Percentiles rank a stretch among this genome's conserved stretches.
Evolutionary conservation across 2,329 filamentous ascomycete species (phyloP).

Genomic region (Cladosporium sp.): DNA sequence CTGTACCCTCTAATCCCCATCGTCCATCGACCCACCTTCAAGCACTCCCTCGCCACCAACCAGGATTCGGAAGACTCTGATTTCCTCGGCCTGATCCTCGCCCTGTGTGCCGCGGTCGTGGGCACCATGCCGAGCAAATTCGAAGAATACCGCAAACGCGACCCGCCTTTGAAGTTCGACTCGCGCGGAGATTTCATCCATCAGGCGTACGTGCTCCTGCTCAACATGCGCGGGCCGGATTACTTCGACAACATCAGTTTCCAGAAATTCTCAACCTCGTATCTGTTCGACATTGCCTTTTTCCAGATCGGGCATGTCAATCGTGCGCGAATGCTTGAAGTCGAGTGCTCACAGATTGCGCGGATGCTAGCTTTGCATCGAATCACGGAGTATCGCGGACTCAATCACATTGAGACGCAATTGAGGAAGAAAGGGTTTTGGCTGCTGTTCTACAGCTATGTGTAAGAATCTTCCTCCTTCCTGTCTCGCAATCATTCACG

Average conservation of each 20-base stretch:
- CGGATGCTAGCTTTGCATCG: slow-evolving; percentile 9
- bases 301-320: slow-evolving; percentile 9
- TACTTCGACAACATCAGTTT: slow-evolving; percentile 13
- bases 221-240: background rate
- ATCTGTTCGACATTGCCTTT: slow-evolving; percentile 11
- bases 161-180: background rate
- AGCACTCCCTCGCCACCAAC: background rate
- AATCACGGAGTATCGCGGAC: slow-evolving; percentile 5
- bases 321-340: slow-evolving; percentile 9
- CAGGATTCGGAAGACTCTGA: slow-evolving; percentile 5
- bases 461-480: background rate
- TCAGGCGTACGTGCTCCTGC: slow-evolving; percentile 2
- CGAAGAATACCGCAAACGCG: slow-evolving; percentile 2
- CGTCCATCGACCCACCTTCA: slow-evolving; percentile 9
- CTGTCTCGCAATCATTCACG: background rate
- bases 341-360: slow-evolving; percentile 9
- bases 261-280: slow-evolving; percentile 10
- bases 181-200: slow-evolving; percentile 2
- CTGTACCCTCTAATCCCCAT: slow-evolving; percentile 10
- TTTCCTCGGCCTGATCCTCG: slow-evolving; percentile 3
- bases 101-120: slow-evolving; percentile 5
- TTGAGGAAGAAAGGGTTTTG: slow-evolving; percentile 14
- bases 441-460: slow-evolving; percentile 13
- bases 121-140: slow-evolving; percentile 11
- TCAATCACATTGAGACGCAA: slow-evolving; percentile 14